phyloP scores from a whole-genome alignment of 805 yeast genomes.

The Spencermartinsiella europaea region DNA sequence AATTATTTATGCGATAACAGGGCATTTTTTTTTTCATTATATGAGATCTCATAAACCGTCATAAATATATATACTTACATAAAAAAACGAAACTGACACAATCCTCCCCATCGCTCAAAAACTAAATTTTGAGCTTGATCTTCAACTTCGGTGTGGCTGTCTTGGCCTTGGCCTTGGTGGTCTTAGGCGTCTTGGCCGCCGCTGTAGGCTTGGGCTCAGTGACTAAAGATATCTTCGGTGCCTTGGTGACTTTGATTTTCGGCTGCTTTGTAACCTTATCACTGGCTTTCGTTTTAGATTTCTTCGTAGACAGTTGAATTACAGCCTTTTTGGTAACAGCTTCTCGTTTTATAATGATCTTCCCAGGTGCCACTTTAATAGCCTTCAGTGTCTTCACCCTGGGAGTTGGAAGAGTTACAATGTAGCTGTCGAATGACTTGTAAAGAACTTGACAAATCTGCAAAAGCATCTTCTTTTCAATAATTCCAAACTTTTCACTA shows the following conservation, averaged over 20 bases:
- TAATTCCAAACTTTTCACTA: slow-evolving; percentile 52
- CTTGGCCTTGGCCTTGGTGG: background rate
- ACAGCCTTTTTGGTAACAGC: slow-evolving; percentile 1
- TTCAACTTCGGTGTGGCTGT: slow-evolving; percentile 3
- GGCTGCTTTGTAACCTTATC: background rate
- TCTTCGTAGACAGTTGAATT: background rate
- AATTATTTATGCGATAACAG: too few species aligned
- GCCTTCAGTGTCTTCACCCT: slow-evolving; percentile 63
- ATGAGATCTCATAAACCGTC: too few species aligned
- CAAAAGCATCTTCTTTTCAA: slow-evolving; percentile 57
- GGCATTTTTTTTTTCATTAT: too few species aligned
- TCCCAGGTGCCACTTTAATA: slow-evolving; percentile 46
- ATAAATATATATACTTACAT: too few species aligned
- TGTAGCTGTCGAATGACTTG: slow-evolving; percentile 51
- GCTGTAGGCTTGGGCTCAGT: background rate
- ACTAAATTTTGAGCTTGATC: slow-evolving; percentile 6
- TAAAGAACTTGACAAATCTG: slow-evolving; percentile 63
- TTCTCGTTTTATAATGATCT: slow-evolving; percentile 45
- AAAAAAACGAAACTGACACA: too few species aligned
- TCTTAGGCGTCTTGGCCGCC: background rate
- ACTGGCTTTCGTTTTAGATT: background rate
- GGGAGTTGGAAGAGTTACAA: slow-evolving; percentile 65
- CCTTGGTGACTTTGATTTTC: background rate
- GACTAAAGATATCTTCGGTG: background rate
- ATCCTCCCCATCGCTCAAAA: too few species aligned